A percentile compares a stretch with the other conserved stretches of the same genome.
phyloP scores from a whole-genome alignment of 2,329 filamentous ascomycete genomes.

The Thermothelomyces thermophilus region DNA sequence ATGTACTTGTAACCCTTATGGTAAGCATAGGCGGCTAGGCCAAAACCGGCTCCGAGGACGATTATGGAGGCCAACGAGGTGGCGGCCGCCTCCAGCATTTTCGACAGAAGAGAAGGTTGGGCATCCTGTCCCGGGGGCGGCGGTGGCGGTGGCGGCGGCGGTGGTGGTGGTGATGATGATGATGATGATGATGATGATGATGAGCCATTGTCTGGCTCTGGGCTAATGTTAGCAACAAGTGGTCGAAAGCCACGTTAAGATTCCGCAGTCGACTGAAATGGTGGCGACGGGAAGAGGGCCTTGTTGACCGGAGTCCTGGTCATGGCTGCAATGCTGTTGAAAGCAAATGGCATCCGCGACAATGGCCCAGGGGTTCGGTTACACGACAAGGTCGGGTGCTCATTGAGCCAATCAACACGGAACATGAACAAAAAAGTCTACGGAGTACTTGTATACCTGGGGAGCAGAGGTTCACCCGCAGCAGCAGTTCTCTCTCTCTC shows the following conservation, averaged over 20 bases:
- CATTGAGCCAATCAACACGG: not conserved
- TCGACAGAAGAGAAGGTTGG: constrained; percentile 39
- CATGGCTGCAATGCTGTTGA: not conserved
- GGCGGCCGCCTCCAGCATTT: constrained; percentile 67
- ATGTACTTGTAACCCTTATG: constrained; percentile 83
- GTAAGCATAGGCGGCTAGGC: constrained; percentile 66
- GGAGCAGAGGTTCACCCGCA: no score
- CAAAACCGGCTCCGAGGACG: constrained; percentile 60
- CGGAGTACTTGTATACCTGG: no score
- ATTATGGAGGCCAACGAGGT: constrained; percentile 70
- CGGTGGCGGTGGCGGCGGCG: constrained; percentile 16
- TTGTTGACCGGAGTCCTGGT: not conserved
- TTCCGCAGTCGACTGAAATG: no score
- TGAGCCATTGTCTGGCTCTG: constrained; percentile 5
- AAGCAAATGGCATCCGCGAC: no score
- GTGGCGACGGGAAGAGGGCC: not conserved
- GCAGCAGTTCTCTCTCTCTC: no score
- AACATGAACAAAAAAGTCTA: no score
- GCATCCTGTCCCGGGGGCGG: constrained; percentile 20
- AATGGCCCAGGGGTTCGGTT: not conserved
- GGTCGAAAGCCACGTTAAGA: not conserved
- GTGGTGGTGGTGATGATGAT: constrained; percentile 16
- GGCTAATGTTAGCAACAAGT: not conserved
- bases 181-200: no score
- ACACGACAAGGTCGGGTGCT: not conserved